phyloP scores from a whole-genome alignment of 1,284 basidiomycete genomes.

The Pterulicium gracile region DNA sequence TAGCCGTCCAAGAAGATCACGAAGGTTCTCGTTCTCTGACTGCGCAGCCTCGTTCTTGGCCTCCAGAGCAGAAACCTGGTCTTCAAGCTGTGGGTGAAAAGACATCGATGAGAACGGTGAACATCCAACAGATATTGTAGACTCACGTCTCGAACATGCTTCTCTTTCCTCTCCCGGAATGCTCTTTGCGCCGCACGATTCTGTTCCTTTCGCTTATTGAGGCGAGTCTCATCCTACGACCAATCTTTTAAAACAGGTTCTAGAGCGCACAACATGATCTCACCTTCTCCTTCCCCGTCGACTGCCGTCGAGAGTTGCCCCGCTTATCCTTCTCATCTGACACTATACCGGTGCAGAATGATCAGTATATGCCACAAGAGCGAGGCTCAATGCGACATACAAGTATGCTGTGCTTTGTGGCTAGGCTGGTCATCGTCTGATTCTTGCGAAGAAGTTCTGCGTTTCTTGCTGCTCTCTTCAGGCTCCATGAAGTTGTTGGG shows the following conservation, averaged over 20 bases:
- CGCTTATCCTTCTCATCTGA: conserved; percentile 20
- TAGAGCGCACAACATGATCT: background rate
- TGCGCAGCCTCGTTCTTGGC: conserved; percentile 57
- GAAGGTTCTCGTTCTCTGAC: conserved; percentile 69
- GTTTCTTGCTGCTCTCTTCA: conserved; percentile 43
- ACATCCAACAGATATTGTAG: conserved; percentile 11
- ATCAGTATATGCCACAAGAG: too few species aligned
- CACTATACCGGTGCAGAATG: too few species aligned
- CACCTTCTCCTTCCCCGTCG: conserved; percentile 12
- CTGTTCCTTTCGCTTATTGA: conserved; percentile 78
- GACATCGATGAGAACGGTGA: conserved; percentile 6
- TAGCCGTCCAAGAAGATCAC: conserved; percentile 64
- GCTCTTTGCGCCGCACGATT: conserved; percentile 80
- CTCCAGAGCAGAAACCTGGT: conserved; percentile 70
- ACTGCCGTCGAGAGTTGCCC: conserved; percentile 21
- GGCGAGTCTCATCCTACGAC: conserved; percentile 54
- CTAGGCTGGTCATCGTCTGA: conserved; percentile 49
- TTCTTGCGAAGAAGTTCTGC: conserved; percentile 59
- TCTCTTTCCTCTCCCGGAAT: conserved; percentile 80
- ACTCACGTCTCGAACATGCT: conserved; percentile 80
- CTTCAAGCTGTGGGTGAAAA: conserved; percentile 54
- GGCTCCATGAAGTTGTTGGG: conserved; percentile 25
- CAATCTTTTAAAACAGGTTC: too few species aligned
- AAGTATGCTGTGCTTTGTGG: conserved; percentile 53
- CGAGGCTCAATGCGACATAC: conserved; percentile 24